phyloP scores from a whole-genome alignment of 305 asterid genomes.

The Rubia tinctorum region DNA sequence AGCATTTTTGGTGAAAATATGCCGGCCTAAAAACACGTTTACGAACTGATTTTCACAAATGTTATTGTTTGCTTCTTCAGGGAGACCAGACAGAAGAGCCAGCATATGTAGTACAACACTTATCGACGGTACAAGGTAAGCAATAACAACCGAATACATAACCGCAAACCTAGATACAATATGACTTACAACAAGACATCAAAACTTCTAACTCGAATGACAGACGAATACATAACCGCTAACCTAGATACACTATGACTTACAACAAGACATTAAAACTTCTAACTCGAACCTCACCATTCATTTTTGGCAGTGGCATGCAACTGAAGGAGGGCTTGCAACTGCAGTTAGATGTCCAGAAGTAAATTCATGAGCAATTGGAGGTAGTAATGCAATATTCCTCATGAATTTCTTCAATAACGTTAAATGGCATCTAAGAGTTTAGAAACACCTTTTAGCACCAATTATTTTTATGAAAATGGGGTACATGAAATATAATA shows the following conservation, averaged over 20 bases:
- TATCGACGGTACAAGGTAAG: conserved; percentile 47
- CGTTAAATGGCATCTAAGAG: too few relatives aligned
- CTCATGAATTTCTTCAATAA: too few relatives aligned
- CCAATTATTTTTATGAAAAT: too few relatives aligned
- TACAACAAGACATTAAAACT: not conserved
- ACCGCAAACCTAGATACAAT: too few relatives aligned
- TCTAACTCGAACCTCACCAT: not conserved
- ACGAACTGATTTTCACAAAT: not conserved
- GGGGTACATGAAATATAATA: too few relatives aligned
- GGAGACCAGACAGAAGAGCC: conserved; percentile 50
- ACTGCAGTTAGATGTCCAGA: conserved; percentile 77
- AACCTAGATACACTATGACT: too few relatives aligned
- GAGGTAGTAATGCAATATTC: conserved; percentile 44
- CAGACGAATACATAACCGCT: too few relatives aligned
- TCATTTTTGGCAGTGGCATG: conserved; percentile 44
- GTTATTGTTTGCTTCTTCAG: conserved; percentile 26
- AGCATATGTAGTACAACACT: conserved; percentile 26
- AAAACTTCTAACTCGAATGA: too few relatives aligned
- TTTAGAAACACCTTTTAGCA: too few relatives aligned
- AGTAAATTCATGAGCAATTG: conserved; percentile 85
- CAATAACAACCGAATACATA: not conserved
- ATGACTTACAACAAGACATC: too few relatives aligned
- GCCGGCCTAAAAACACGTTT: too few relatives aligned
- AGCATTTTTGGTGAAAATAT: too few relatives aligned
- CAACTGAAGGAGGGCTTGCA: conserved; percentile 85